Conservation (phyloP, 202 grass and related monocot genomes). For the Elaeis oleifera region DNA sequence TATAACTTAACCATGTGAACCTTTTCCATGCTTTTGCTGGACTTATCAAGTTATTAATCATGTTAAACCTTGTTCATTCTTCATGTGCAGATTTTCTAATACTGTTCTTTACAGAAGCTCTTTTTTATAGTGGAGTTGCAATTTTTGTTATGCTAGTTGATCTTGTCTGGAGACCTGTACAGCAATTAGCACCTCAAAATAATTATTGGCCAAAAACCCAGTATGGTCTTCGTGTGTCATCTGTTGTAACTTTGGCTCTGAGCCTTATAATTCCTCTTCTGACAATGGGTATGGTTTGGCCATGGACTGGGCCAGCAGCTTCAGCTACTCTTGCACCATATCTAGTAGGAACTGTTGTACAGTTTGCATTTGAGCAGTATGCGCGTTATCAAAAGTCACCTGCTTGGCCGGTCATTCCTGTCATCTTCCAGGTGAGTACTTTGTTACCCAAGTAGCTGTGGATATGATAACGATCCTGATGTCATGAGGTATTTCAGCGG, state of each 20-base stretch:
- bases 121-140: conserved; percentile 77
- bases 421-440: conserved; percentile 76
- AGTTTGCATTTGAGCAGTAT: conserved; percentile 90
- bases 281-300: conserved; percentile 97
- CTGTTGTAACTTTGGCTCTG: conserved; percentile 71
- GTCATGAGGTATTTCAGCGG: too few species aligned
- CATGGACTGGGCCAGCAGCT: conserved; percentile 93
- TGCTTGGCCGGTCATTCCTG: conserved; percentile 89
- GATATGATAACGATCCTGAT: too few species aligned
- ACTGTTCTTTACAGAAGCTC: conserved; percentile 95
- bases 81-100: conserved; percentile 86
- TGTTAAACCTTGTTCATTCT: conserved; percentile 1
- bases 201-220: conserved; percentile 43
- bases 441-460: background rate
- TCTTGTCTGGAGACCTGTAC: conserved; percentile 58
- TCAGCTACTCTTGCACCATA: conserved; percentile 94
- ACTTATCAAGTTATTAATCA: background rate
- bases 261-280: conserved; percentile 91
- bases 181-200: conserved; percentile 15
- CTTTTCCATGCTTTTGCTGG: background rate
- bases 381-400: conserved; percentile 62
- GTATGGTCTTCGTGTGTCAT: conserved; percentile 60
- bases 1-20: too few species aligned
- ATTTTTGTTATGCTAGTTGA: conserved; percentile 86
- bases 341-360: conserved; percentile 87